A percentile compares a stretch with the other conserved stretches of the same genome.
phyloP scores from a whole-genome alignment of 2,329 filamentous ascomycete species.

The Pseudohalonectria lignicola region DNA sequence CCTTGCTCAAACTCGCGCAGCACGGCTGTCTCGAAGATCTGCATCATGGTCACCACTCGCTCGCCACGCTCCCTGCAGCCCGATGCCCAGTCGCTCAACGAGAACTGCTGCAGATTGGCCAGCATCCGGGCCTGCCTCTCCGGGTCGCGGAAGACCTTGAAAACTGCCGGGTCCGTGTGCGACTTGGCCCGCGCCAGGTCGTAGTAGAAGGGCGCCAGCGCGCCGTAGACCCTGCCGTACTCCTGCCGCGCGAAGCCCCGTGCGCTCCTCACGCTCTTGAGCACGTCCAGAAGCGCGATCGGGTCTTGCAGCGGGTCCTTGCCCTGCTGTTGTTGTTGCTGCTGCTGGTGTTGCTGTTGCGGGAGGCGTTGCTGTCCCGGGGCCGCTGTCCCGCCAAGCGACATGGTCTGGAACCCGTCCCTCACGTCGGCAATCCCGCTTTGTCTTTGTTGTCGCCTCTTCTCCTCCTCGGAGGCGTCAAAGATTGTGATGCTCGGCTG shows the following conservation, averaged over 20 bases:
- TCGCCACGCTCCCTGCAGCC: slow-evolving; percentile 63
- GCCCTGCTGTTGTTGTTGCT: slow-evolving; percentile 40
- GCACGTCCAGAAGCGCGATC: slow-evolving; percentile 53
- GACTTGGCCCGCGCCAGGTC: slow-evolving; percentile 64
- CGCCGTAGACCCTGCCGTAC: slow-evolving; percentile 84
- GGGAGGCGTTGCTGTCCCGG: slow-evolving; percentile 2
- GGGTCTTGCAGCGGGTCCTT: slow-evolving; percentile 44
- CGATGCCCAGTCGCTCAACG: slow-evolving; percentile 67
- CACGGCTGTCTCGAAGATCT: slow-evolving; percentile 83
- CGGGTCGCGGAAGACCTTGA: slow-evolving; percentile 77
- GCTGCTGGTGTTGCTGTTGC: slow-evolving; percentile 8
- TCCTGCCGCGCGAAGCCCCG: slow-evolving; percentile 79
- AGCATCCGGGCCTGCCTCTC: slow-evolving; percentile 87
- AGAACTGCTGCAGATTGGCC: slow-evolving; percentile 66
- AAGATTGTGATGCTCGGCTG: slow-evolving; percentile 2
- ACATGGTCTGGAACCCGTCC: slow-evolving; percentile 66
- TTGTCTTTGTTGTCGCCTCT: slow-evolving; percentile 29
- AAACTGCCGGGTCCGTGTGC: slow-evolving; percentile 73
- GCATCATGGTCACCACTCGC: slow-evolving; percentile 62
- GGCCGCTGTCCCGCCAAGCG: slow-evolving; percentile 25
- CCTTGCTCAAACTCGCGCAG: slow-evolving; percentile 87
- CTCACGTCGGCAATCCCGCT: slow-evolving; percentile 27
- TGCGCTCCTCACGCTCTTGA: slow-evolving; percentile 64
- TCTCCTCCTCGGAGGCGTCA: slow-evolving; percentile 37
- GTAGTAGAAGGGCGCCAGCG: slow-evolving; percentile 77